These are phyloP conservation scores for Septoria linicola DNA, from an alignment of 2,329 filamentous ascomycete species.

Conservation along the genomic window DNA sequence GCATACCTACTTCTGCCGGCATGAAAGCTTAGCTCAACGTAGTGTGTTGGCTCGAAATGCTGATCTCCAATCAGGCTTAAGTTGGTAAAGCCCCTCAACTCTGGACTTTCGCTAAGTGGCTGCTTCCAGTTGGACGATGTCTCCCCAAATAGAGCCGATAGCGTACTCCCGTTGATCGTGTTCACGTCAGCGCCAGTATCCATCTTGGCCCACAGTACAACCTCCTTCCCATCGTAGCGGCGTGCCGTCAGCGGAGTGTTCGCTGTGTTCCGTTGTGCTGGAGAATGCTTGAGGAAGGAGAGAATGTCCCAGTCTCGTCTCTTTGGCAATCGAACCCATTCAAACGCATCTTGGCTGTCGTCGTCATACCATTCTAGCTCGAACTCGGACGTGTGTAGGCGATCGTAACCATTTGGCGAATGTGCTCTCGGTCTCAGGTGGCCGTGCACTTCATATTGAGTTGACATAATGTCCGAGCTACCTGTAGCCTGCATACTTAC, in stretches of 20 bases:
- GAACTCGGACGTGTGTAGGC: not conserved
- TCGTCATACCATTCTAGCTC: conserved; percentile 17
- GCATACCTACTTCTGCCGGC: conserved; percentile 12
- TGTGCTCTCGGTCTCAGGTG: conserved; percentile 10
- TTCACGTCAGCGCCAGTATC: conserved; percentile 29
- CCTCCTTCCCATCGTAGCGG: conserved; percentile 18
- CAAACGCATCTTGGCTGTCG: conserved; percentile 18
- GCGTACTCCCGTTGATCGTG: conserved; percentile 25
- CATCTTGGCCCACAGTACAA: conserved; percentile 29
- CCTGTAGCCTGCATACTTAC: not conserved
- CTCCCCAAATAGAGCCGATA: conserved; percentile 12
- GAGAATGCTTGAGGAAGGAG: conserved; percentile 1
- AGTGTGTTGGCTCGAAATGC: conserved; percentile 20
- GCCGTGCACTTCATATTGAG: not conserved
- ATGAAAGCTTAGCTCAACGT: conserved; percentile 17
- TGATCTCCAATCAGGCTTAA: conserved; percentile 21
- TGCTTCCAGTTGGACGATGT: conserved; percentile 6
- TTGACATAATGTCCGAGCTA: not conserved
- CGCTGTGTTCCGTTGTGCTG: conserved; percentile 21
- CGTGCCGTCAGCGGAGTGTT: conserved; percentile 24
- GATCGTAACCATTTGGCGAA: not conserved
- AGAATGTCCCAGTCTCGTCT: conserved; percentile 23
- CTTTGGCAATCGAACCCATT: conserved; percentile 25
- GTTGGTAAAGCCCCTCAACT: not conserved
- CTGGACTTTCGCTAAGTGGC: conserved; percentile 1